Conservation (phyloP, 495 filamentous ascomycete species). For the Penicillium parvum region DNA sequence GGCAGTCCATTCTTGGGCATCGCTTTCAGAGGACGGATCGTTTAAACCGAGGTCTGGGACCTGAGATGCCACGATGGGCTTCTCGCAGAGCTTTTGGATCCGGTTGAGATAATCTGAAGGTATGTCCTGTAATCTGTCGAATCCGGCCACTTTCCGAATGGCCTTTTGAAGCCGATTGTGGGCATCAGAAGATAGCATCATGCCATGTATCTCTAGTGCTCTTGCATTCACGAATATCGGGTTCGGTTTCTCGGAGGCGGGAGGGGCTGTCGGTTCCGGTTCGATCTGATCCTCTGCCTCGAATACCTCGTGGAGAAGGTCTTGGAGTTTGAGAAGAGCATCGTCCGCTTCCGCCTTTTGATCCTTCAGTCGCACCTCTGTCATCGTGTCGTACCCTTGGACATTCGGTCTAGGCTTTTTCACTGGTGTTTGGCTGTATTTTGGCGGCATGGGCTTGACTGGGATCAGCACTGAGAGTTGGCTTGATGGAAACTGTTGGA, state of each 20-base stretch:
- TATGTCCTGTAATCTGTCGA: slow-evolving; percentile 62
- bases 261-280: slow-evolving; percentile 38
- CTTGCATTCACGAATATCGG: slow-evolving; percentile 41
- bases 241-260: slow-evolving; percentile 29
- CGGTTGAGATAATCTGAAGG: slow-evolving; percentile 69
- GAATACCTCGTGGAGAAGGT: slow-evolving; percentile 68
- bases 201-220: slow-evolving; percentile 48
- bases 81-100: slow-evolving; percentile 76
- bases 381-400: slow-evolving; percentile 23
- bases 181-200: slow-evolving; percentile 57
- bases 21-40: slow-evolving; percentile 35
- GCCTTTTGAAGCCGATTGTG: slow-evolving; percentile 66
- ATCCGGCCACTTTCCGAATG: slow-evolving; percentile 64
- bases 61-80: slow-evolving; percentile 63
- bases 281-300: slow-evolving; percentile 69
- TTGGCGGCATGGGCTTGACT: slow-evolving; percentile 27
- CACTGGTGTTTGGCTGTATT: slow-evolving; percentile 12
- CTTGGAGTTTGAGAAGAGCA: slow-evolving; percentile 60
- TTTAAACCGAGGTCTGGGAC: slow-evolving; percentile 62
- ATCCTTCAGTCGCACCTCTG: slow-evolving; percentile 47
- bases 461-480: slow-evolving; percentile 40
- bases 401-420: slow-evolving; percentile 34
- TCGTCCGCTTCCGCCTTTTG: slow-evolving; percentile 77
- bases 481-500: slow-evolving; percentile 20
- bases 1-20: slow-evolving; percentile 50